These are phyloP conservation scores for Furcasterigmium furcatum DNA, from an alignment of 2,329 filamentous ascomycete species.

Conservation along the genomic window DNA sequence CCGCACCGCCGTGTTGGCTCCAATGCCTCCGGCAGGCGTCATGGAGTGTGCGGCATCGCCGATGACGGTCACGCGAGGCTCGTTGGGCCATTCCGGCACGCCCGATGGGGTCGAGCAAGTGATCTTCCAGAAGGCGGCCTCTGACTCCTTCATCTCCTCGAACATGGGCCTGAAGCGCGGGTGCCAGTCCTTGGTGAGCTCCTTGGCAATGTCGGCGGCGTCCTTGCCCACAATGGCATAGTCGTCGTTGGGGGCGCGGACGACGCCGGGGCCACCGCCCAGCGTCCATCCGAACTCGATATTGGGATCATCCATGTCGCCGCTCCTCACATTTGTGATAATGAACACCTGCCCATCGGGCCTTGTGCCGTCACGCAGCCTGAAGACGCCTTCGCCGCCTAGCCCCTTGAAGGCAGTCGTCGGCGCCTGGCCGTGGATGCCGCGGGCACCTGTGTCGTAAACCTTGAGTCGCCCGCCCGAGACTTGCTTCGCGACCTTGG, in stretches of 20 bases:
- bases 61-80: conserved; percentile 54
- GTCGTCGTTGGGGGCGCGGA: conserved; percentile 56
- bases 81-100: conserved; percentile 57
- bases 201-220: conserved; percentile 56
- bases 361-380: conserved; percentile 44
- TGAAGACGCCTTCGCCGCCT: conserved; percentile 58
- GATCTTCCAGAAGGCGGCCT: conserved; percentile 66
- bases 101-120: conserved; percentile 58
- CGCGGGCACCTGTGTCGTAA: conserved; percentile 60
- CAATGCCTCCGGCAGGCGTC: conserved; percentile 54
- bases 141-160: conserved; percentile 51
- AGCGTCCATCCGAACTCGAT: conserved; percentile 63
- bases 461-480: conserved; percentile 55
- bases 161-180: conserved; percentile 52
- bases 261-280: conserved; percentile 52
- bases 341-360: conserved; percentile 44
- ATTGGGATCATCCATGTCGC: conserved; percentile 55
- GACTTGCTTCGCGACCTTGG: conserved; percentile 56
- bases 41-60: conserved; percentile 57
- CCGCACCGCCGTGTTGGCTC: conserved; percentile 53
- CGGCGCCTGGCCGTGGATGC: conserved; percentile 64
- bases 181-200: conserved; percentile 52
- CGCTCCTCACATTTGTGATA: conserved; percentile 62
- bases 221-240: conserved; percentile 52
- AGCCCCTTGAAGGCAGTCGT: conserved; percentile 57